Evolutionary conservation across 2,329 filamentous ascomycete species (phyloP), one percentile per base, ranked within the genome.

Genomic region (Fonsecaea pugnacius): DNA sequence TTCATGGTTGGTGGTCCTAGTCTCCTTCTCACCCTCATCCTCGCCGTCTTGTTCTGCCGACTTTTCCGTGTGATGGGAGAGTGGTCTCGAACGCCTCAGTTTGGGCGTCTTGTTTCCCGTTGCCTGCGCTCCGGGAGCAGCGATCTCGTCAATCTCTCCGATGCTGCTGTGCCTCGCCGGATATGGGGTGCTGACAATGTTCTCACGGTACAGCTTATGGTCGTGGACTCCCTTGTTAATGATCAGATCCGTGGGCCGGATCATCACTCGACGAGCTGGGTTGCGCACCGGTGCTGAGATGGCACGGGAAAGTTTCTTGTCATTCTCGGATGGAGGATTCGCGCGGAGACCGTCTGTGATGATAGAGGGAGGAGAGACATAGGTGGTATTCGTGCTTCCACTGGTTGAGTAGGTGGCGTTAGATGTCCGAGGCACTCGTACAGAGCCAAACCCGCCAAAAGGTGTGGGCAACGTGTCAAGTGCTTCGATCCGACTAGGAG

Each of bases 181-280:
- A 35, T 72, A 72, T 1, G 70, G 70, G 8, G 69, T 71, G 53
- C 66, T 71, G 61, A 71, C 69, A 35, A 71, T 66, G 6, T 57
- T 63, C 38, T 72, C 69, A 4, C 70, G 63, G 60, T 70, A 70
- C 8, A 65, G 51, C 18, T 66, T 67, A 56, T 62, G 59, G 59
- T 67, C 56, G 35, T 64, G 57, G 38, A 54, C 51, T 18, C 43
- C 56, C 27, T 61, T 60, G 35, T 59, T 64, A 60, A 70, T 69
- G 33, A 68, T 62, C 48, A 72, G 64, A 53, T 71, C 67, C 5
- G 67, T 48, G 7, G 70, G 69, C 9, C 69, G 67, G 55, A 72
- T 71, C 21, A 65, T 71, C 10, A 71, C 70, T n/a, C 67, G 67
- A 21, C 70, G 69, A 10, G 58, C 62, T 3, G 67, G 58, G 40